Evolutionary conservation across 352 stramenopile genomes (phyloP), one percentile per base, ranked within the genome.

Genomic region (Phytopythium montanum): DNA sequence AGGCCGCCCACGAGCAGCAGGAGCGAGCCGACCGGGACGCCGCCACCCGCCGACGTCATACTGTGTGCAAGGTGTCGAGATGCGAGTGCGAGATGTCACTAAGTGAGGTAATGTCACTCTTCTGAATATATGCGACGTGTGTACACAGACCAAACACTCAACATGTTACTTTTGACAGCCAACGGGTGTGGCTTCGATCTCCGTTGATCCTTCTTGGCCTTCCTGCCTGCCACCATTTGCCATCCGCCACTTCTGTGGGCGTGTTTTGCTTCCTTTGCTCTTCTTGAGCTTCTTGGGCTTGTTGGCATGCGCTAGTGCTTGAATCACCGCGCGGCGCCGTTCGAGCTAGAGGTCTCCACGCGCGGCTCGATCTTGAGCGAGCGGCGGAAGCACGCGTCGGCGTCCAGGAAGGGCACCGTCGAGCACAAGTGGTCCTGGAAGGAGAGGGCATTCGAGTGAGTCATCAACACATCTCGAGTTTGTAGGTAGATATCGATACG

Each of bases 351-450:
- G 3, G 50, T 75, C 29, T 78, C 75, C 28, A 94, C 81, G 26
- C 87, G 81, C 26, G 87, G 87, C 44, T 95, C 87, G 14, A 95
- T 76, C 61, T 92, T 87, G 10, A 95, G 58, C 28, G 87, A 95
- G 2, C 87, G 82, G 29, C 64, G 67, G 56, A 94, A 95, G 62
- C 85, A 92, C n/a, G 81, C 65, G 23, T 95, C 87, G 5, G 75
- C 67, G 42, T 91, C 75, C 18, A 66, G 49, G 52, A 78, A 91
- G 12, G 84, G 75, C 36, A 90, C 49, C n/a, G 75, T 65, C 3
- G 82, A 74, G 51, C 81, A 95, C 26, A 95, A 72, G 55, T 90
- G 76, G 36, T 95, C 84, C 86, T 95, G 42, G 26, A 55, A n/a
- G n/a, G 36, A 19, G 46, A 61, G 42, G 53, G 21, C 39, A 51